Conservation (phyloP, 768 basidiomycete genomes). For the Hericium alpestre region DNA sequence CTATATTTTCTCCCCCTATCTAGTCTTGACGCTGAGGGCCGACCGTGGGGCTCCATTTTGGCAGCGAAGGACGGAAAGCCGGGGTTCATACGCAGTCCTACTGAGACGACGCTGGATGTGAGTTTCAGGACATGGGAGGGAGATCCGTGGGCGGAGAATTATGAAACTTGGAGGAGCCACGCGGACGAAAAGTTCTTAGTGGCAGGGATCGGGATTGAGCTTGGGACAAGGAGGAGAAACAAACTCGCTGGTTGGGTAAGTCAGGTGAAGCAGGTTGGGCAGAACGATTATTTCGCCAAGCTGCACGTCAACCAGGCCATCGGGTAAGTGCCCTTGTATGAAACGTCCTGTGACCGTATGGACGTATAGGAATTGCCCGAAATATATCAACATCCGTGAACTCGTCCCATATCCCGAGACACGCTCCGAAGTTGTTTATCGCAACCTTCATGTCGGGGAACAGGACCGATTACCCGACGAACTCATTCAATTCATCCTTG, state of each 20-base stretch:
- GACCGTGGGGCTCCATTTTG: constrained; percentile 47
- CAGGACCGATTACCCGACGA: constrained; percentile 40
- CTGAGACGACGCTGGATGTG: constrained; percentile 28
- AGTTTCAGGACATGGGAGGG: constrained; percentile 39
- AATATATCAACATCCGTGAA: constrained; percentile 53
- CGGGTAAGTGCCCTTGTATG: constrained; percentile 30
- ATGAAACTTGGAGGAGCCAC: not conserved
- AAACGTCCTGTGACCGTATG: not conserved
- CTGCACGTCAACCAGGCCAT: constrained; percentile 44
- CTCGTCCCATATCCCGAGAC: constrained; percentile 33
- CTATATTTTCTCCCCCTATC: constrained; percentile 40
- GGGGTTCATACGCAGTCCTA: constrained; percentile 33
- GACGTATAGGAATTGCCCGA: constrained; percentile 50
- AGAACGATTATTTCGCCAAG: constrained; percentile 24
- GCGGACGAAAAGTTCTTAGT: constrained; percentile 22
- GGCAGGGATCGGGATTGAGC: constrained; percentile 52
- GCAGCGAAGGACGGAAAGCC: constrained; percentile 32
- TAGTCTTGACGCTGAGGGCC: constrained; percentile 36
- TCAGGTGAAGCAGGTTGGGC: constrained; percentile 21
- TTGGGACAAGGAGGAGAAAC: constrained; percentile 46
- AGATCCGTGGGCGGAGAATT: constrained; percentile 39
- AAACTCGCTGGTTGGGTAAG: constrained; percentile 46
- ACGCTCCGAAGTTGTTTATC: constrained; percentile 28
- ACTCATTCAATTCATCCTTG: constrained; percentile 35
- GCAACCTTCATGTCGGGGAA: constrained; percentile 22